Percentiles rank a stretch among this genome's conserved stretches.
phyloP scores from a whole-genome alignment of 371 early-diverging fungal species.

The Lichtheimia ramosa region DNA sequence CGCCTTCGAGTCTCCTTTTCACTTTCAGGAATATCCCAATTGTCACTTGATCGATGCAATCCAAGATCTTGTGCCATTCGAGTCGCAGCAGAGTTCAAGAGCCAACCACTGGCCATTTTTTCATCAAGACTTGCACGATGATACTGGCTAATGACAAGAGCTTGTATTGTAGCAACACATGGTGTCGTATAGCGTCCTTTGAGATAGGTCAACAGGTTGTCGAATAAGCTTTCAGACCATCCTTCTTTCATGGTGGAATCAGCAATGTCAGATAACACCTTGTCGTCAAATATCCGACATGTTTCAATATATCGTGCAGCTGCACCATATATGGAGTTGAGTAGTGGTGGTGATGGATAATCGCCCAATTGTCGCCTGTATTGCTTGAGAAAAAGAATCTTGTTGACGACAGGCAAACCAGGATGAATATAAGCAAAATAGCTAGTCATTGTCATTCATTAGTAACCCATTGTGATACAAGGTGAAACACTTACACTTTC shows the following conservation, averaged over 20 bases:
- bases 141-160: constrained; percentile 39
- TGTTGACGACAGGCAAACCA: constrained; percentile 49
- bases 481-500: constrained; percentile 34
- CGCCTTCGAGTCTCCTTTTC: constrained; percentile 63
- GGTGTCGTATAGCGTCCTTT: constrained; percentile 29
- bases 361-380: constrained; percentile 39
- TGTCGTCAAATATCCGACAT: constrained; percentile 36
- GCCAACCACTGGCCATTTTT: constrained; percentile 38
- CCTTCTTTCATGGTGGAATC: constrained; percentile 23
- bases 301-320: constrained; percentile 48
- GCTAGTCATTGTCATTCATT: constrained; percentile 12
- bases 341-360: constrained; percentile 43
- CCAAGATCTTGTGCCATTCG: constrained; percentile 57
- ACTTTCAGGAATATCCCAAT: constrained; percentile 50
- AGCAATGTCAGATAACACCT: constrained; percentile 12
- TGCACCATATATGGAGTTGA: constrained; percentile 47
- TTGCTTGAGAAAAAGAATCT: constrained; percentile 43
- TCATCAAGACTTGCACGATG: constrained; percentile 45
- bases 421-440: constrained; percentile 55
- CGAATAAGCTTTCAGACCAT: constrained; percentile 44
- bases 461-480: background rate
- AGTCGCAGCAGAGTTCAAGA: constrained; percentile 29
- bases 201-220: constrained; percentile 33
- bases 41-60: constrained; percentile 58
- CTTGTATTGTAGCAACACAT: constrained; percentile 43